Percentiles rank a stretch among this genome's conserved stretches.
These are phyloP conservation scores for Cunninghamia lanceolata DNA, from an alignment of 75 land plant genomes.

Conservation along the genomic window DNA sequence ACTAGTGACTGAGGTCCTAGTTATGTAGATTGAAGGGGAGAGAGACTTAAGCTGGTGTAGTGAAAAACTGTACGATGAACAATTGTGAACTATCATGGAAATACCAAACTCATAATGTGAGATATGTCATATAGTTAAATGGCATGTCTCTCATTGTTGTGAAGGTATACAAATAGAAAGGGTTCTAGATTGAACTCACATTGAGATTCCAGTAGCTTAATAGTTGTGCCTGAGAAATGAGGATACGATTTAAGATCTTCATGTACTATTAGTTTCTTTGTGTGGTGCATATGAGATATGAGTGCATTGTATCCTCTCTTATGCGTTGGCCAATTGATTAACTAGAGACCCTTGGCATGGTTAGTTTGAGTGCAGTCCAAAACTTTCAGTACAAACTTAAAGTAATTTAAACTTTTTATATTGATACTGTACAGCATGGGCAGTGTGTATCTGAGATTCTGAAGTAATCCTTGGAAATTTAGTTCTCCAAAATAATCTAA, in stretches of 20 bases:
- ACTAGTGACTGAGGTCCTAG: neutral
- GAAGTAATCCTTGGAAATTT: neutral
- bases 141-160: neutral
- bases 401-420: neutral
- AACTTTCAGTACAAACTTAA: neutral
- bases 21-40: neutral
- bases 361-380: neutral
- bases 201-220: neutral
- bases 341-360: neutral
- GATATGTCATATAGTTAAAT: neutral
- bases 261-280: neutral
- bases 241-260: neutral
- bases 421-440: neutral
- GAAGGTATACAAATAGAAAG: neutral
- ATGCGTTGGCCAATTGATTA: neutral
- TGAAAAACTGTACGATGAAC: neutral
- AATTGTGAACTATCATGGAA: neutral
- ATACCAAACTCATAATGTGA: neutral
- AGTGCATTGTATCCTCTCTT: neutral
- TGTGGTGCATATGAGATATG: neutral
- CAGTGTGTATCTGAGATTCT: neutral
- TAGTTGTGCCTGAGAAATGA: neutral
- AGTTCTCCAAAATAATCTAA: neutral
- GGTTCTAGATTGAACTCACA: neutral
- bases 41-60: neutral